Percentiles rank a stretch among this genome's conserved stretches.
Evolutionary conservation across 177 flowering plant species (phyloP).

Genomic region (Vitis hybrid): DNA sequence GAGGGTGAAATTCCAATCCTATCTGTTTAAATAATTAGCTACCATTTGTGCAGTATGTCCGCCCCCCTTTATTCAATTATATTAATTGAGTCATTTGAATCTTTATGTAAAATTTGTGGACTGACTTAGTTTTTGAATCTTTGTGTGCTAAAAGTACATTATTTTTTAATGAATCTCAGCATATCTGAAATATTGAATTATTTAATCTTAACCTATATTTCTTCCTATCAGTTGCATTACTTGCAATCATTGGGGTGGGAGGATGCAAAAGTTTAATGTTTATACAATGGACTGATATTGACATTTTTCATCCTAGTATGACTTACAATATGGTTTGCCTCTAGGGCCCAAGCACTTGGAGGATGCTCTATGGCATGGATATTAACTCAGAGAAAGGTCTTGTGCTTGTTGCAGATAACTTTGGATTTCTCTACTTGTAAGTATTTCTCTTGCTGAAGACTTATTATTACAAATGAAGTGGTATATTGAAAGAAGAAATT

Average conservation of each 20-base stretch:
- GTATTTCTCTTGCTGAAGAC: conserved; percentile 21
- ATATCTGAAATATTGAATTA: neutral
- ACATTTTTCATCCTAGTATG: neutral
- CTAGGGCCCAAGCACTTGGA: conserved; percentile 86
- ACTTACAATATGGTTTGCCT: neutral
- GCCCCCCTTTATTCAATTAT: neutral
- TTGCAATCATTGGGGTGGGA: too few species aligned
- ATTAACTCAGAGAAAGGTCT: conserved; percentile 64
- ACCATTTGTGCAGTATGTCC: neutral
- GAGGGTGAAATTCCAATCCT: neutral
- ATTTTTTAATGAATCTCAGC: neutral
- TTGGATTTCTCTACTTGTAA: conserved; percentile 75
- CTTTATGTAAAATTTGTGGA: neutral
- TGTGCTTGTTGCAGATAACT: conserved; percentile 86
- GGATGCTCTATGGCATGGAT: conserved; percentile 97
- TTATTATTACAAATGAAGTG: neutral
- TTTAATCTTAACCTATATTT: neutral
- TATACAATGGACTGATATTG: too few species aligned
- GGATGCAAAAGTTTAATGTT: too few species aligned
- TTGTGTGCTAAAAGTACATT: neutral
- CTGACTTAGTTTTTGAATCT: neutral
- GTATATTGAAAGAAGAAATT: neutral
- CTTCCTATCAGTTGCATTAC: neutral
- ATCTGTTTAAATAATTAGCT: too few species aligned
- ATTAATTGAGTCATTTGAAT: neutral